Evolutionary conservation across 2,329 filamentous ascomycete species (phyloP), one percentile per base, ranked within the genome.

Genomic region (Madurella fahalii): DNA sequence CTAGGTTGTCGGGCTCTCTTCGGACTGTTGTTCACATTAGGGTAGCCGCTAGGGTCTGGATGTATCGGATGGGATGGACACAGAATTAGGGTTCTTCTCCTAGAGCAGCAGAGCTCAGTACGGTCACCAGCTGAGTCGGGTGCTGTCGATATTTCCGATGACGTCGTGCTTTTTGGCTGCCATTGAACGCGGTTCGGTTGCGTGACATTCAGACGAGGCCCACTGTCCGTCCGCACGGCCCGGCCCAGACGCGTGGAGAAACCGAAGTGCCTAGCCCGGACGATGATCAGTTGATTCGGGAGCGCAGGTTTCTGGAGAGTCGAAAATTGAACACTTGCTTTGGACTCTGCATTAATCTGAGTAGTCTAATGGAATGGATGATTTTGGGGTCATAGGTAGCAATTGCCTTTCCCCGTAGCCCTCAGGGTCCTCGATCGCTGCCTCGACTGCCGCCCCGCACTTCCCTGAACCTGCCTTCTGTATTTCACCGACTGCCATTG

Each of bases 171-270:
- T 40, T 40, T 20, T 34, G 16, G 40, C 43, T 30, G 50, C 42
- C 25, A 37, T 25, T 25, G 40, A 43, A 15, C 37, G 47, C 42
- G 50, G 46, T 32, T 54, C 40, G 17, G 34, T 53, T 53, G 41
- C 31, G 17, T 56, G 53, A 53, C 37, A 46, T 58, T 54, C 54
- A 54, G 59, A 41, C 50, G 52, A 59, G 49, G 34, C 7, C 53
- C 40, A 25, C 25, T 25, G 25, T 25, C 25, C 25, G 25, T 25
- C 25, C 25, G 31, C 34, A 41, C 43, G 41, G 37, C 31, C 43
- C 47, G 30, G 51, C 4, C 25, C 25, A 25, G 46, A 49, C 34
- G 18, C 18, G 11, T 37, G 34, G 4, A 15, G 34, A 37, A 37
- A 20, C 30, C 47, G 41, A 30, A 31, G 15, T 46, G 52, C 41